phyloP scores from a whole-genome alignment of 2,329 filamentous ascomycete species.

The Geosmithia morbida region DNA sequence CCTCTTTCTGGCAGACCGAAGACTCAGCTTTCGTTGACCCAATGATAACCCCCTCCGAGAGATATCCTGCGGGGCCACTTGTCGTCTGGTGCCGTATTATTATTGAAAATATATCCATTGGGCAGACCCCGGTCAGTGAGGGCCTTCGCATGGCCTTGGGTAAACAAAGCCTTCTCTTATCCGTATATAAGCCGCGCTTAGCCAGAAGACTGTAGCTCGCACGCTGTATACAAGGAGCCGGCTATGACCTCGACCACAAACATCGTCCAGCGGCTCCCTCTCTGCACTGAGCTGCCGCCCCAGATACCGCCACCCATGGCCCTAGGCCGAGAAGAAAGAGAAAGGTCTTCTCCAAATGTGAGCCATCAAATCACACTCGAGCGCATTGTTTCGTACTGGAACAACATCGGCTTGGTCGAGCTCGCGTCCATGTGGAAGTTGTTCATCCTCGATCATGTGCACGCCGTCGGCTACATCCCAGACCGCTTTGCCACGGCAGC shows the following conservation, averaged over 20 bases:
- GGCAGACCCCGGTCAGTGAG: too few relatives aligned
- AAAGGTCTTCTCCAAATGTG: background rate
- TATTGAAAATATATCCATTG: too few relatives aligned
- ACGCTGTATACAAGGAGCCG: background rate
- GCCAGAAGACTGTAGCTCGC: too few relatives aligned
- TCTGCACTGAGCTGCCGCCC: background rate
- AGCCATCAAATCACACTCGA: background rate
- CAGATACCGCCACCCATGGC: background rate
- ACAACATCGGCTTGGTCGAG: background rate
- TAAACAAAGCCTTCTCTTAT: too few relatives aligned
- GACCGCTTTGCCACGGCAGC: background rate
- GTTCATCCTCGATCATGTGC: background rate
- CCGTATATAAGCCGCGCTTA: too few relatives aligned
- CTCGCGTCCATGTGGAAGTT: background rate
- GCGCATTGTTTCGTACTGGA: background rate
- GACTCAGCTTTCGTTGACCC: too few relatives aligned
- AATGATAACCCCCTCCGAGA: too few relatives aligned
- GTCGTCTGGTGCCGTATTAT: too few relatives aligned
- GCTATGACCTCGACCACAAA: background rate
- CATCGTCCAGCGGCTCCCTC: background rate
- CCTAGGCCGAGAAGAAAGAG: background rate
- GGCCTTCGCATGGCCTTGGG: too few relatives aligned
- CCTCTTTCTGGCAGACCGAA: too few relatives aligned
- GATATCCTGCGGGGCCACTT: too few relatives aligned
- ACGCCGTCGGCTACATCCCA: constrained; percentile 1